Conservation (phyloP, 805 yeast species). For the Candida piceae region DNA sequence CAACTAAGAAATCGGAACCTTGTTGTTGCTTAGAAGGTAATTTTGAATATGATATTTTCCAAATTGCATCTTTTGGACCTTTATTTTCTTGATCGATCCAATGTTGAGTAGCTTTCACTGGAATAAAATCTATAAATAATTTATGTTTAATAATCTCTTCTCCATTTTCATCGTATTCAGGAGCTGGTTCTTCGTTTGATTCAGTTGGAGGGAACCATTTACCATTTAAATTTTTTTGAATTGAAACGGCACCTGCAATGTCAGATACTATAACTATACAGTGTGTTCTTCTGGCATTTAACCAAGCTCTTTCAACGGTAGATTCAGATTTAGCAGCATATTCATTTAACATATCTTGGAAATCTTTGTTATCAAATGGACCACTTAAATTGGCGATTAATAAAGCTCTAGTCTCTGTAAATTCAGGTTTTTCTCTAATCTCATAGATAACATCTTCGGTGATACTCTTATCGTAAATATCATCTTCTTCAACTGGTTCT, state of each 20-base stretch:
- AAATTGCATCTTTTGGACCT: constrained; percentile 40
- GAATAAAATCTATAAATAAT: constrained; percentile 38
- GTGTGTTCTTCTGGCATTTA: constrained; percentile 37
- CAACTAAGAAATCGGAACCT: constrained; percentile 25
- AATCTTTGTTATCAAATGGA: constrained; percentile 34
- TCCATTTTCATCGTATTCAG: constrained; percentile 18
- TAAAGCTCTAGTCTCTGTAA: constrained; percentile 38
- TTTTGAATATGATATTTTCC: constrained; percentile 37
- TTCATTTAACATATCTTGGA: constrained; percentile 33
- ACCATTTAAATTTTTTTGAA: constrained; percentile 34
- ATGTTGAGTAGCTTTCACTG: constrained; percentile 39
- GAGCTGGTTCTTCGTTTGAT: constrained; percentile 12
- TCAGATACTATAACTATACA: constrained; percentile 37
- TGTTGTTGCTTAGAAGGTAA: constrained; percentile 28
- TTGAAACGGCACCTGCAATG: constrained; percentile 35
- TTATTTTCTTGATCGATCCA: constrained; percentile 44
- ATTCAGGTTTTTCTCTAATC: constrained; percentile 28
- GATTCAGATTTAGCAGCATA: constrained; percentile 25
- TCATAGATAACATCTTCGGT: constrained; percentile 32
- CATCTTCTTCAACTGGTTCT: constrained; percentile 9
- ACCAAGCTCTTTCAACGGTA: constrained; percentile 40
- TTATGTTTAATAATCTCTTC: constrained; percentile 22
- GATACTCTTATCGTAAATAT: constrained; percentile 17
- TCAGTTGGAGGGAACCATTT: constrained; percentile 27
- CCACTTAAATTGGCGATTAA: constrained; percentile 39